Percentiles rank a stretch among this genome's conserved stretches.
Evolutionary conservation across 2,329 filamentous ascomycete genomes (phyloP).

Genomic region (Talaromyces sp.): DNA sequence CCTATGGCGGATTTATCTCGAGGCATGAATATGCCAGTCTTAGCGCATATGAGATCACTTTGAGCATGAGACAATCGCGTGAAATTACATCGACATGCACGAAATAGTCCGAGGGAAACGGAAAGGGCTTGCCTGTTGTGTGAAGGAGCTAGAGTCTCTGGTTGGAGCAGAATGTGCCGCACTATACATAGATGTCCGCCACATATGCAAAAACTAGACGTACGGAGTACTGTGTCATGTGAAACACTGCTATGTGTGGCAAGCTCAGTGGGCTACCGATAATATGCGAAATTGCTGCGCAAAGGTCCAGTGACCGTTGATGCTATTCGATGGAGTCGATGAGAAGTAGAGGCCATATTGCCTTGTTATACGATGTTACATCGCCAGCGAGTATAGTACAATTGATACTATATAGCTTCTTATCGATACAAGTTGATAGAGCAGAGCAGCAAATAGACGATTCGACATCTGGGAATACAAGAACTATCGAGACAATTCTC

Average conservation of each 20-base stretch:
- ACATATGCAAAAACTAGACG: conserved; percentile 9
- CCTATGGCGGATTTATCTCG: background rate
- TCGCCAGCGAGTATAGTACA: conserved; percentile 45
- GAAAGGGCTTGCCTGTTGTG: background rate
- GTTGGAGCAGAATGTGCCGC: conserved; percentile 5
- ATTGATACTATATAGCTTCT: conserved; percentile 59
- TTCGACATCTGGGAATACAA: conserved; percentile 34
- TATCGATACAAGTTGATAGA: conserved; percentile 69
- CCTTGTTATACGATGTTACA: conserved; percentile 31
- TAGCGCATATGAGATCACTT: background rate
- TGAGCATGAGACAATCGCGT: background rate
- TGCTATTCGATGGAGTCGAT: conserved; percentile 22
- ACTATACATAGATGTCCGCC: conserved; percentile 15
- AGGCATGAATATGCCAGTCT: background rate
- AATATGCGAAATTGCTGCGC: conserved; percentile 11
- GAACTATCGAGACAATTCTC: conserved; percentile 51
- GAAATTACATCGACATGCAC: background rate
- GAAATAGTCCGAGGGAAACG: background rate
- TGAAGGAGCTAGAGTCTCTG: background rate
- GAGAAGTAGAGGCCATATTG: conserved; percentile 26
- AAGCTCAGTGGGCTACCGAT: background rate
- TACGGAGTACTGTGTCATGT: conserved; percentile 13
- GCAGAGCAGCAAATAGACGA: conserved; percentile 53
- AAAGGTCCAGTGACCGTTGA: conserved; percentile 15
- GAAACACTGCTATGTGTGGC: conserved; percentile 10